These are phyloP conservation scores for Myrica gale DNA, from an alignment of 306 rosid species.

Conservation along the genomic window DNA sequence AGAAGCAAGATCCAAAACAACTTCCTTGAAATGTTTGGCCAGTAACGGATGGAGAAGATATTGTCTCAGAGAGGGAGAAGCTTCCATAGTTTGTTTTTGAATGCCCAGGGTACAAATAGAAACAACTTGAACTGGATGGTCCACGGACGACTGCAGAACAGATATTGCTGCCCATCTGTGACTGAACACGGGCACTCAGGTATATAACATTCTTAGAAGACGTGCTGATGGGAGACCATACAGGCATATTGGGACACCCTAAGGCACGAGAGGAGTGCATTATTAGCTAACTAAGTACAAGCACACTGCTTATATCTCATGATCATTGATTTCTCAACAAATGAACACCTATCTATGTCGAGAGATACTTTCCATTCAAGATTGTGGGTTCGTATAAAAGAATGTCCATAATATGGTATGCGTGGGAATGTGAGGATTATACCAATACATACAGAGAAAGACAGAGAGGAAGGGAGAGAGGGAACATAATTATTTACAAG, in stretches of 20 bases:
- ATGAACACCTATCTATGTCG: neutral
- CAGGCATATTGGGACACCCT: conserved; percentile 60
- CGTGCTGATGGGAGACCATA: conserved; percentile 43
- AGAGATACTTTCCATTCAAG: neutral
- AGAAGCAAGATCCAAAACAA: conserved; percentile 52
- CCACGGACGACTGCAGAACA: conserved; percentile 49
- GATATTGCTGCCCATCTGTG: conserved; percentile 62
- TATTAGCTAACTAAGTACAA: conserved; percentile 24
- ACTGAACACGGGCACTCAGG: conserved; percentile 42
- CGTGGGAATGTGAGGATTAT: too few relatives aligned
- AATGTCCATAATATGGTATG: too few relatives aligned
- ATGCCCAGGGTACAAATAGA: conserved; percentile 30
- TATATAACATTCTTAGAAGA: conserved; percentile 46
- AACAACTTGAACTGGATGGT: conserved; percentile 44
- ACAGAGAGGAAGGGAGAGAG: too few relatives aligned
- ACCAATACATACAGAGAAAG: too few relatives aligned
- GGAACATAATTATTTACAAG: too few relatives aligned
- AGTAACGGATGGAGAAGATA: conserved; percentile 36
- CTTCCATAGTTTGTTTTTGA: conserved; percentile 40
- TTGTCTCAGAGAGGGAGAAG: conserved; percentile 41
- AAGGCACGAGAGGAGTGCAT: conserved; percentile 40
- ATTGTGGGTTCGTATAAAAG: too few relatives aligned
- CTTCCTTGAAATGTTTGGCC: conserved; percentile 49
- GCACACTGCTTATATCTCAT: conserved; percentile 15
- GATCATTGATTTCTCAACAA: conserved; percentile 5